phyloP scores from a whole-genome alignment of 192 early-diverging fungal genomes.

The Coemansia sp. region DNA sequence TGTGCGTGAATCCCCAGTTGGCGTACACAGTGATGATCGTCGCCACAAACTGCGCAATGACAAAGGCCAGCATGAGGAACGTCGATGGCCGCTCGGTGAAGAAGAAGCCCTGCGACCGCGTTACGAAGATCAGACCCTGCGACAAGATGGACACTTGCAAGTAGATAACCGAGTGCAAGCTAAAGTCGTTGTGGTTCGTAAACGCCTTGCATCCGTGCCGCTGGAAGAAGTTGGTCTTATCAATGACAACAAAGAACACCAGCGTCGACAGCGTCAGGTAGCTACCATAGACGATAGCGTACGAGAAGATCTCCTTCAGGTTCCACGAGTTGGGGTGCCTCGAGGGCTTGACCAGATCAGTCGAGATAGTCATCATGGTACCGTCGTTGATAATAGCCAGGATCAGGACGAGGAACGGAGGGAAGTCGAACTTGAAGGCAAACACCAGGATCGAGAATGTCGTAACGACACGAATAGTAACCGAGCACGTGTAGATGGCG shows the following conservation, averaged over 20 bases:
- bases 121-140: conserved; percentile 77
- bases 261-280: conserved; percentile 80
- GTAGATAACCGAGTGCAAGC: conserved; percentile 75
- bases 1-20: conserved; percentile 75
- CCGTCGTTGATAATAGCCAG: conserved; percentile 91
- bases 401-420: conserved; percentile 82
- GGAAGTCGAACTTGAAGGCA: conserved; percentile 79
- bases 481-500: conserved; percentile 88
- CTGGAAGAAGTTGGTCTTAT: conserved; percentile 66
- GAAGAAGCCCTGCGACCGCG: conserved; percentile 73
- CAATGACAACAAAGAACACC: conserved; percentile 64
- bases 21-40: conserved; percentile 83
- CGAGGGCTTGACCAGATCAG: conserved; percentile 80
- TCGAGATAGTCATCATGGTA: conserved; percentile 89
- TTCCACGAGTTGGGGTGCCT: conserved; percentile 86
- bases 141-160: conserved; percentile 76
- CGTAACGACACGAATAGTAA: conserved; percentile 77
- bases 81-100: conserved; percentile 70
- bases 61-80: conserved; percentile 65
- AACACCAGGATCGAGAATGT: conserved; percentile 71
- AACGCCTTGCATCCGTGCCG: conserved; percentile 56
- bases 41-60: conserved; percentile 69
- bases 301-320: conserved; percentile 80
- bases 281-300: conserved; percentile 83
- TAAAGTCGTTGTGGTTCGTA: conserved; percentile 61